Conservation (phyloP, 441 rosid genomes). For the Populus hybrid region DNA sequence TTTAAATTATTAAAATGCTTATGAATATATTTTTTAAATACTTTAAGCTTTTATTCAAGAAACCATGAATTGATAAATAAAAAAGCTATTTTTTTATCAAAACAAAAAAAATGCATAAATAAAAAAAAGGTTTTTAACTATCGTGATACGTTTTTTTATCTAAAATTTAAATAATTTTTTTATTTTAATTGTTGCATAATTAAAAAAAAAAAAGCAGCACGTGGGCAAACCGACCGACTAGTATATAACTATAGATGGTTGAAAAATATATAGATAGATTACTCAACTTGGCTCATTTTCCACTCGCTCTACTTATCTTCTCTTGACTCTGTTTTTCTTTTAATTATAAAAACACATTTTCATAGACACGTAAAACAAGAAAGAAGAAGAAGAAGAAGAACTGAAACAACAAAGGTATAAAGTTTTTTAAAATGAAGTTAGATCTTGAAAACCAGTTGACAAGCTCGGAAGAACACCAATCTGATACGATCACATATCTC, state of each 20-base stretch:
- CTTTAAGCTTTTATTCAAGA: too few relatives aligned
- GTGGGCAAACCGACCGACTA: neutral
- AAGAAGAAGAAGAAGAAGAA: neutral
- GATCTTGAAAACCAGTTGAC: constrained; percentile 58
- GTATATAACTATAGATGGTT: too few relatives aligned
- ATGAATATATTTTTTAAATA: too few relatives aligned
- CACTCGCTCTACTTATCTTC: neutral
- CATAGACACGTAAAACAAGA: neutral
- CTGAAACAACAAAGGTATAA: neutral
- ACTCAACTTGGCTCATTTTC: neutral
- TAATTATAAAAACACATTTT: neutral
- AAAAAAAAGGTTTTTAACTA: too few relatives aligned
- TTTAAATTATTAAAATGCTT: too few relatives aligned
- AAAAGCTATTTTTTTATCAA: too few relatives aligned
- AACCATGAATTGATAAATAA: neutral
- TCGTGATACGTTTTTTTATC: too few relatives aligned
- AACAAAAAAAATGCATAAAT: too few relatives aligned
- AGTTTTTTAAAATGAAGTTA: constrained; percentile 40
- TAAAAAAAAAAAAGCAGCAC: neutral
- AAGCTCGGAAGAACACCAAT: constrained; percentile 21
- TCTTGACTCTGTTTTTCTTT: neutral
- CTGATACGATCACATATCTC: constrained; percentile 28
- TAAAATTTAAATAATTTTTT: too few relatives aligned
- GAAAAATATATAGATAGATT: too few relatives aligned
- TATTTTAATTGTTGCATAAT: neutral